phyloP scores from a whole-genome alignment of 768 basidiomycete genomes.

The Naganishia friedmannii region DNA sequence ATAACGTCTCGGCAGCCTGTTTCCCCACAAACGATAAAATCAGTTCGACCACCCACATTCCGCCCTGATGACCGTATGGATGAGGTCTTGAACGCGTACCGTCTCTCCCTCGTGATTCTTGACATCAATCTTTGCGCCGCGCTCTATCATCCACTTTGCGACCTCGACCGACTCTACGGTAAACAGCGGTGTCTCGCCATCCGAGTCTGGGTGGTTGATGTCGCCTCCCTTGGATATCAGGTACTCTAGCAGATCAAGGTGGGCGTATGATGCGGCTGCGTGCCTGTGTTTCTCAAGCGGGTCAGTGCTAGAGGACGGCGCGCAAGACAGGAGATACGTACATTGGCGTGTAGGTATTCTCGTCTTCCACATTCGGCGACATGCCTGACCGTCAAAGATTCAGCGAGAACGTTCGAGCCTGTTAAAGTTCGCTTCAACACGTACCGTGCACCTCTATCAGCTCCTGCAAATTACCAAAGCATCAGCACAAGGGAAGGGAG shows the following conservation, averaged over 20 bases:
- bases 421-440: background rate
- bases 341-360: conserved; percentile 51
- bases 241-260: conserved; percentile 70
- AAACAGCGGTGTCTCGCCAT: conserved; percentile 89
- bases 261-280: conserved; percentile 89
- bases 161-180: conserved; percentile 78
- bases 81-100: conserved; percentile 55
- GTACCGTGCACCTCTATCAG: conserved; percentile 42
- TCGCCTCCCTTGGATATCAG: conserved; percentile 79
- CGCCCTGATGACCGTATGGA: background rate
- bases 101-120: conserved; percentile 71
- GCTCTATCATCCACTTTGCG: conserved; percentile 71
- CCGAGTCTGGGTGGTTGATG: conserved; percentile 77
- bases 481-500: background rate
- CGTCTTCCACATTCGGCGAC: conserved; percentile 44
- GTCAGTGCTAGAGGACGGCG: background rate
- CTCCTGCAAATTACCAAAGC: conserved; percentile 29
- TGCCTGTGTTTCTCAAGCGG: conserved; percentile 61
- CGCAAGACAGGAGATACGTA: conserved; percentile 29
- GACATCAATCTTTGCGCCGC: conserved; percentile 66
- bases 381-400: background rate
- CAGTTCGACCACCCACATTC: too few species aligned
- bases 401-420: background rate
- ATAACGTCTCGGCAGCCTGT: conserved; percentile 44
- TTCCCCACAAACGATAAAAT: background rate